Evolutionary conservation across 164 flowering plant genomes (phyloP), one percentile per base, ranked within the genome.

Genomic region (Dillenia turbinata): DNA sequence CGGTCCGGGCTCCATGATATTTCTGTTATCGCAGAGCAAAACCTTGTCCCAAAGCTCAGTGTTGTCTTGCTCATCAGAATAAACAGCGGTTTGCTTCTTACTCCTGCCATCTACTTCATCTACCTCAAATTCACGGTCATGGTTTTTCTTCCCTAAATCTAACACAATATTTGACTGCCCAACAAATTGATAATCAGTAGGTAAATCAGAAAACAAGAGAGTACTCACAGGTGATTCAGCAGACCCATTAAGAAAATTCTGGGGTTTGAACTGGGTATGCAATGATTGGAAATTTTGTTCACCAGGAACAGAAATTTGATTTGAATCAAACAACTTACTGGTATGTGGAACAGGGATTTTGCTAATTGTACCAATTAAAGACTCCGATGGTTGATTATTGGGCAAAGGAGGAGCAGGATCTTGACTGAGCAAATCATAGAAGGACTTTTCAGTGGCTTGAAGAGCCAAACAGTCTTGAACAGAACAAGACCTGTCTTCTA

Each of bases 11-110:
- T 19, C 22, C 22, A 19, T 1, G 1, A 19, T 19, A 57, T 60
- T 54, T 73, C 71, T 51, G 24, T 70, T 73, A 60, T 64, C 70
- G 51, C 64, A 57, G 1, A 82, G 66, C 56, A 82, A 63, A 24
- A 82, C 74, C 63, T 14, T 60, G 61, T 82, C 82, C 71, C 73
- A 79, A 69, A 75, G 54, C 47, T 72, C 74, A 19, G 77, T 10
- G 43, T 70, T 69, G 52, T 70, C 76, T 47, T 52, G 68, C 12
- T 73, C 55, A 17, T 71, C 86, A 54, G 61, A 40, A 56, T 26
- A 72, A 49, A 71, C 57, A 6, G 82, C 78, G 3, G 79, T 70
- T 16, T 77, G 86, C 60, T 82, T 82, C 73, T 62, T 73, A 61
- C 73, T 77, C 63, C 80, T 82, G 44, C 47, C 73, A 49, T 54